Base-by-base conservation (phyloP, 2,329 filamentous ascomycete genomes). In the Fusarium albidum region DNA sequence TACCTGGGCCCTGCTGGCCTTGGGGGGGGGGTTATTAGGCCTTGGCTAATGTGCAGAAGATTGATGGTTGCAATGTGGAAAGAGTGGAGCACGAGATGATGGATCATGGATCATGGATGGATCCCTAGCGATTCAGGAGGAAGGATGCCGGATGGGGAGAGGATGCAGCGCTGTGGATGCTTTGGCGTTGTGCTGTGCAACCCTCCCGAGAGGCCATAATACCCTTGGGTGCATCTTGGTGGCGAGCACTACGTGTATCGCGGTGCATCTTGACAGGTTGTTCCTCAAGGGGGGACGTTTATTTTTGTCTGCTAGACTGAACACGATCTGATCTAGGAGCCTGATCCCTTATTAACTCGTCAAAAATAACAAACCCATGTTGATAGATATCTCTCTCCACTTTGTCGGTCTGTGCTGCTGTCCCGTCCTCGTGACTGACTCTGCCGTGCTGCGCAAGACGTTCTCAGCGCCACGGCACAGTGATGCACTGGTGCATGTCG, bases 1-100 rank as follows among this genome's bases (percentile, higher is more conserved):
- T 63, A 59, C 52, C 39, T 63, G 56, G 43, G 50, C 59, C 52
- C n/a, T n/a, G n/a, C n/a, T n/a, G n/a, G n/a, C n/a, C n/a, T n/a
- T n/a, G n/a, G n/a, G n/a, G n/a, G 55, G 39, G 55, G 44, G 51
- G 58, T 62, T 46, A 35, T 52, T 62, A 52, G 43, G 35, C 41
- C 43, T 62, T 46, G 49, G 37, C 29, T 61, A 49, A 52, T 62
- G 61, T 49, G 49, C 59, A 61, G 49, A 59, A 62, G 55, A 57
- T 53, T 48, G 55, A 60, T 61, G 60, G 52, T 52, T 58, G 52
- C 48, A 34, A 52, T 48, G 57, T 55, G 44, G 52, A 53, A 57
- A 61, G 59, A 61, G 61, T 65, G 61, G 61, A 54, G 54, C n/a
- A 52, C 47, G 27, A 34, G 33, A 51, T 48, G 29, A 52, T 53